Percentiles rank a stretch among this genome's conserved stretches.
phyloP scores from a whole-genome alignment of 2,329 filamentous ascomycete species.

The Stylonectria norvegica region DNA sequence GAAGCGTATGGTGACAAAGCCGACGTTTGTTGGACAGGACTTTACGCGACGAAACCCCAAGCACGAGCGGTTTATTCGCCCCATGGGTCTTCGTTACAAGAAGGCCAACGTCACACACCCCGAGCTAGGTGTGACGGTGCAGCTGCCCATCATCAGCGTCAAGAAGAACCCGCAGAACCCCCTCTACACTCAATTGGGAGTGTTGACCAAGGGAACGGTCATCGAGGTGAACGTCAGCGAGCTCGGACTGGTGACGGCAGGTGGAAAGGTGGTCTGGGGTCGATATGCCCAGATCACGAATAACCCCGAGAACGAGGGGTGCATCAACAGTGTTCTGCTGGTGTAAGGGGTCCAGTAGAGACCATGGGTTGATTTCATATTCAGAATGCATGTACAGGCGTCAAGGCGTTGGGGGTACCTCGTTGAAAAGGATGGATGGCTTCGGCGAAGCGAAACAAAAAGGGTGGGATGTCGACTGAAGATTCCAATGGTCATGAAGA shows the following conservation, averaged over 20 bases:
- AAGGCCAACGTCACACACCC: slow-evolving; percentile 63
- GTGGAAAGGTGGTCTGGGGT: slow-evolving; percentile 92
- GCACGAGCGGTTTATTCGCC: slow-evolving; percentile 56
- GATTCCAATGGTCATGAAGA: slow-evolving; percentile 27
- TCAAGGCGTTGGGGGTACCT: slow-evolving; percentile 26
- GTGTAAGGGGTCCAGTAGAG: slow-evolving; percentile 20
- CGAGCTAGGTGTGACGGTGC: slow-evolving; percentile 80
- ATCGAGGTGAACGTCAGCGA: slow-evolving; percentile 94
- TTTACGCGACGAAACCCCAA: slow-evolving; percentile 89
- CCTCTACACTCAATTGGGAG: slow-evolving; percentile 88
- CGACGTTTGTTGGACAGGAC: slow-evolving; percentile 77
- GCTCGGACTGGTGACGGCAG: slow-evolving; percentile 83
- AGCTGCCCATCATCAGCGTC: slow-evolving; percentile 71
- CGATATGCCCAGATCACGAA: slow-evolving; percentile 61
- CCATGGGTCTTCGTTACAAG: slow-evolving; percentile 50
- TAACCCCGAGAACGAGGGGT: slow-evolving; percentile 45
- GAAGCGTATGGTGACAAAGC: slow-evolving; percentile 65
- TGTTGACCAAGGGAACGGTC: slow-evolving; percentile 74
- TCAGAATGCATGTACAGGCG: slow-evolving; percentile 27
- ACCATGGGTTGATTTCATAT: slow-evolving; percentile 16
- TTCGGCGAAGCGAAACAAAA: slow-evolving; percentile 11
- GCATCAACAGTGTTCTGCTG: slow-evolving; percentile 25
- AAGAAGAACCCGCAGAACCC: slow-evolving; percentile 75
- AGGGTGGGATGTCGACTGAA: slow-evolving; percentile 28
- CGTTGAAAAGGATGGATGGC: slow-evolving; percentile 19